Percentiles rank a stretch among this genome's conserved stretches.
Evolutionary conservation across 305 asterid species (phyloP).

Genomic region (Stenogyne calaminthoides): DNA sequence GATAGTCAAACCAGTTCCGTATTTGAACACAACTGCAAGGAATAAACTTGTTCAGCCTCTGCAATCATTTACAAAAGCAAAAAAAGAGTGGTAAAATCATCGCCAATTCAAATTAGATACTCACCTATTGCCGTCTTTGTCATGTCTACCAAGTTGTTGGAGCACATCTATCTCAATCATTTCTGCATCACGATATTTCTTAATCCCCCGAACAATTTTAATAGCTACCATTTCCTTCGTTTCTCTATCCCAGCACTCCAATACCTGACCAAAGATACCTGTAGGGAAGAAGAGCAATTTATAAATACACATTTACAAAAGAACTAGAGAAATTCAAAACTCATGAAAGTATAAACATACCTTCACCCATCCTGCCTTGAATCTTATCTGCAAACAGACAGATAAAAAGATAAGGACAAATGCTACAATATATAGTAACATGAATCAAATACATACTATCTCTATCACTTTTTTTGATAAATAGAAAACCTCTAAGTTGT

Average conservation of each 20-base stretch:
- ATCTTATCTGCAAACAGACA: slow-evolving; percentile 66
- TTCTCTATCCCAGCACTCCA: slow-evolving; percentile 93
- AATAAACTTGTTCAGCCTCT: slow-evolving; percentile 76
- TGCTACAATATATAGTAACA: not conserved
- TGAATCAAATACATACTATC: not conserved
- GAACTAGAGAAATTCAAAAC: not conserved
- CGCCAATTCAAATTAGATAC: slow-evolving; percentile 28
- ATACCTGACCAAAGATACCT: slow-evolving; percentile 91
- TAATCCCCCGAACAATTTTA: slow-evolving; percentile 81
- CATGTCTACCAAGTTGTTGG: slow-evolving; percentile 87
- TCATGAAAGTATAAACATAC: slow-evolving; percentile 24
- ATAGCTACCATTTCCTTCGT: slow-evolving; percentile 84
- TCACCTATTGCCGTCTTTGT: slow-evolving; percentile 79
- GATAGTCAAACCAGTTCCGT: slow-evolving; percentile 99
- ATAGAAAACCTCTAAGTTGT: too few relatives aligned
- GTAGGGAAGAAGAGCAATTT: slow-evolving; percentile 24
- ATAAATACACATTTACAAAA: not conserved
- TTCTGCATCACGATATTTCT: slow-evolving; percentile 91
- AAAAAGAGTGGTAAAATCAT: slow-evolving; percentile 14
- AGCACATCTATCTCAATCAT: slow-evolving; percentile 89
- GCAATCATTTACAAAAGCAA: slow-evolving; percentile 43
- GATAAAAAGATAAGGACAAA: not conserved
- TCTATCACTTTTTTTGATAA: too few relatives aligned
- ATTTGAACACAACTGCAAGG: slow-evolving; percentile 99
- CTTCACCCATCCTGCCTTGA: slow-evolving; percentile 95